Conservation (phyloP, 139 green algal genomes). For the Desmodesmus armatus region DNA sequence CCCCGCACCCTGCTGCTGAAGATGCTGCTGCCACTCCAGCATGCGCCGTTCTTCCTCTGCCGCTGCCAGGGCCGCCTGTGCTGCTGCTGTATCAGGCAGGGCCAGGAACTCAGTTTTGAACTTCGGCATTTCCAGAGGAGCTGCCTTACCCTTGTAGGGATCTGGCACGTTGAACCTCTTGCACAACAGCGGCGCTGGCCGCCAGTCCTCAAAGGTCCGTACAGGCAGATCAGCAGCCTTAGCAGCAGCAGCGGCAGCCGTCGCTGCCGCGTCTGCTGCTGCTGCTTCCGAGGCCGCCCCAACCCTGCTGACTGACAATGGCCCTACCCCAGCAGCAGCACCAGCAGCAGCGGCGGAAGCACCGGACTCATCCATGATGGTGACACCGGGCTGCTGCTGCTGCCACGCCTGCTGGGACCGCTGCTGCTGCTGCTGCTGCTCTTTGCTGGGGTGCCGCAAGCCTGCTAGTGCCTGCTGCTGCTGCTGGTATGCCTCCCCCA, state of each 20-base stretch:
- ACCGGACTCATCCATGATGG: conserved; percentile 1
- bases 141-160: conserved; percentile 72
- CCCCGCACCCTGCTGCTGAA: not conserved
- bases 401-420: not conserved
- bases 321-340: conserved; percentile 43
- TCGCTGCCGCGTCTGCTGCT: not conserved
- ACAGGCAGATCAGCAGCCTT: conserved; percentile 43
- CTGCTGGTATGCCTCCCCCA: conserved; percentile 31
- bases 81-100: conserved; percentile 70
- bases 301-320: not conserved
- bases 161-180: conserved; percentile 92
- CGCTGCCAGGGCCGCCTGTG: not conserved
- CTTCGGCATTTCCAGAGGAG: conserved; percentile 46
- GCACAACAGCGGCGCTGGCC: conserved; percentile 91
- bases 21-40: conserved; percentile 1
- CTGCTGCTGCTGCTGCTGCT: conserved; percentile 35
- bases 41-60: conserved; percentile 3
- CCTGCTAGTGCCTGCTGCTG: conserved; percentile 25
- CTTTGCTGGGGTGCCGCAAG: conserved; percentile 3
- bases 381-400: not conserved
- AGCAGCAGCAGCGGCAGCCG: conserved; percentile 35
- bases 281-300: too few relatives aligned
- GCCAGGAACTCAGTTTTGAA: conserved; percentile 75
- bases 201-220: conserved; percentile 83
- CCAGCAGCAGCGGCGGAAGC: conserved; percentile 33